phyloP scores from a whole-genome alignment of 805 yeast species.

The Candida coleopterorum region DNA sequence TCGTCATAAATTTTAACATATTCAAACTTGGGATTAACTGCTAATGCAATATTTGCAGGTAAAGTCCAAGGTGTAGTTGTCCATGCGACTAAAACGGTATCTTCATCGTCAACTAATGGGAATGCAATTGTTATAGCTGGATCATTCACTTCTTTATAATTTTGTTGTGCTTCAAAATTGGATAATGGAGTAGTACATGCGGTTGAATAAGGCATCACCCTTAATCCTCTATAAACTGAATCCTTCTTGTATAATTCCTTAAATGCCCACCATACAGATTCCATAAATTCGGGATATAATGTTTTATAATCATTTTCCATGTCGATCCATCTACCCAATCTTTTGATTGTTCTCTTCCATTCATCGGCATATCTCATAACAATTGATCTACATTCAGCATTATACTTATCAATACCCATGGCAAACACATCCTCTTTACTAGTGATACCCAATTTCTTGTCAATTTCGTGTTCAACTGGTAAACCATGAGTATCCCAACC shows the following conservation, averaged over 20 bases:
- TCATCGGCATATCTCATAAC: conserved; percentile 96
- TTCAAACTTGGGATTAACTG: conserved; percentile 87
- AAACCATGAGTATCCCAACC: conserved; percentile 99
- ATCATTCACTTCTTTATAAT: conserved; percentile 94
- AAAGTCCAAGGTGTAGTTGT: conserved; percentile 99
- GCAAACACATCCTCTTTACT: conserved; percentile 92
- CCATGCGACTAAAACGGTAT: conserved; percentile 91
- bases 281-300: conserved; percentile 93
- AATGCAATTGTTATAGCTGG: conserved; percentile 95
- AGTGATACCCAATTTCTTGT: conserved; percentile 90
- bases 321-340: conserved; percentile 99
- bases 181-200: conserved; percentile 95
- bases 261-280: conserved; percentile 99
- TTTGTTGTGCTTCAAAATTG: conserved; percentile 97
- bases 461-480: conserved; percentile 98
- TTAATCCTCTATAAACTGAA: conserved; percentile 87
- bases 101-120: conserved; percentile 73
- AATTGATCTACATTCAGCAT: conserved; percentile 90
- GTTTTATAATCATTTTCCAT: conserved; percentile 98
- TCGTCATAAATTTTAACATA: conserved; percentile 92
- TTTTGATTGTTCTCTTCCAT: conserved; percentile 90
- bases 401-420: conserved; percentile 91
- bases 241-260: conserved; percentile 79
- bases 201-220: conserved; percentile 99
- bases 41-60: conserved; percentile 88